Conservation (phyloP, 306 rosid genomes). For the Begonia masoniana region DNA sequence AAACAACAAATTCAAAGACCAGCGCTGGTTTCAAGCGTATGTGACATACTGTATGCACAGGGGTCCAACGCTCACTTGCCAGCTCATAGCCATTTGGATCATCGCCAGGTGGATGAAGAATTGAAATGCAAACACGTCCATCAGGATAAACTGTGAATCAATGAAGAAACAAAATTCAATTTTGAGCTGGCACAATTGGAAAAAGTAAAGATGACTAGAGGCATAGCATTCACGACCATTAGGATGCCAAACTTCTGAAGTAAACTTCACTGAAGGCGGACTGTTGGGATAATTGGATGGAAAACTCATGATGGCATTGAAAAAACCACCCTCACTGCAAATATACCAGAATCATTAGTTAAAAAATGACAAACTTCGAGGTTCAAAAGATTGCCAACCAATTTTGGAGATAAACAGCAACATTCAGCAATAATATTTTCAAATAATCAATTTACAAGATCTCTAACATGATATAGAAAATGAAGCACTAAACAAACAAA, state of each 20-base stretch:
- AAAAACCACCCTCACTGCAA: constrained; percentile 89
- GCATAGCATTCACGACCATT: constrained; percentile 43
- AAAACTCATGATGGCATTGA: constrained; percentile 92
- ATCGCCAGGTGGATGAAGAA: constrained; percentile 97
- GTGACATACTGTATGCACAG: constrained; percentile 75
- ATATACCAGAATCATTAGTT: neutral
- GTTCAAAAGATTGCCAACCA: no score
- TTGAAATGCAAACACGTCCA: constrained; percentile 98
- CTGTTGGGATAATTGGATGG: constrained; percentile 92
- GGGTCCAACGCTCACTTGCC: constrained; percentile 99
- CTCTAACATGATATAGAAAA: no score
- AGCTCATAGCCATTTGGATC: constrained; percentile 98
- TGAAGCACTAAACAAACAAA: no score
- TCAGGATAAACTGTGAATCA: constrained; percentile 69
- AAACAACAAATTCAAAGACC: neutral
- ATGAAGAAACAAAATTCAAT: neutral
- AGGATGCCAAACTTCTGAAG: constrained; percentile 93
- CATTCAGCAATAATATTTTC: no score
- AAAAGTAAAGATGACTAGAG: constrained; percentile 1
- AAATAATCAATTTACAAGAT: no score
- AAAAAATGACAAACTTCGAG: no score
- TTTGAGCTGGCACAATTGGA: constrained; percentile 7
- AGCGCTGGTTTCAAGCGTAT: neutral
- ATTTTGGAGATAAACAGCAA: no score
- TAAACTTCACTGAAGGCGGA: constrained; percentile 83